Percentiles rank a stretch among this genome's conserved stretches.
Evolutionary conservation across 2,329 filamentous ascomycete genomes (phyloP).

Genomic region (Macrophomina phaseolina): DNA sequence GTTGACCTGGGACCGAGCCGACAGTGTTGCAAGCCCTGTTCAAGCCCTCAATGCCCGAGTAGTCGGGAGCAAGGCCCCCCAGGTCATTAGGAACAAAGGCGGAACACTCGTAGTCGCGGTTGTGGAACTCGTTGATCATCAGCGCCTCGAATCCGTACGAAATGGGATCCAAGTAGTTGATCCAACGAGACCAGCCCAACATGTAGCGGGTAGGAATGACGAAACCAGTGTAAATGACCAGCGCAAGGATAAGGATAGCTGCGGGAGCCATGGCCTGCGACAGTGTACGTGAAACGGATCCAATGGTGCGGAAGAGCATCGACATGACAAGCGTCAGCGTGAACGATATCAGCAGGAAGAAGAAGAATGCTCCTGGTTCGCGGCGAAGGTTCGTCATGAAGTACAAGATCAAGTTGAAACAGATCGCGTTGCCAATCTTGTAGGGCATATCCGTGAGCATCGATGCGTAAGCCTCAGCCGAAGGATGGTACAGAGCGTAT

Average conservation of each 20-base stretch:
- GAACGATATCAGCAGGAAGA: slow-evolving; percentile 52
- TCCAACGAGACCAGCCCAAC: slow-evolving; percentile 79
- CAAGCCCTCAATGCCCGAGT: slow-evolving; percentile 32
- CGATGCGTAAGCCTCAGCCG: slow-evolving; percentile 79
- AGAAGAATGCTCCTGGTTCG: slow-evolving; percentile 55
- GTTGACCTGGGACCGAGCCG: slow-evolving; percentile 38
- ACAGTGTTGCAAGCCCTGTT: slow-evolving; percentile 40
- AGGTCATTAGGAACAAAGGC: slow-evolving; percentile 45
- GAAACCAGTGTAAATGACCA: slow-evolving; percentile 67
- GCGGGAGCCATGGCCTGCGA: slow-evolving; percentile 60
- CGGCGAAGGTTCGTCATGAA: slow-evolving; percentile 56
- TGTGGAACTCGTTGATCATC: slow-evolving; percentile 78
- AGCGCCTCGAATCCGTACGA: slow-evolving; percentile 78
- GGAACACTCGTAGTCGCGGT: slow-evolving; percentile 60
- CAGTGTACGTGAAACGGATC: slow-evolving; percentile 71
- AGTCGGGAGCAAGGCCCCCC: slow-evolving; percentile 33
- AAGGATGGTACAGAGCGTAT: slow-evolving; percentile 86
- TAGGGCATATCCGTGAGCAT: slow-evolving; percentile 54
- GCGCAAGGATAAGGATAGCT: slow-evolving; percentile 62
- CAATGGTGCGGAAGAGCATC: slow-evolving; percentile 53
- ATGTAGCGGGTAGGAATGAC: slow-evolving; percentile 62
- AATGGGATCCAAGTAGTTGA: slow-evolving; percentile 78
- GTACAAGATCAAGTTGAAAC: slow-evolving; percentile 56
- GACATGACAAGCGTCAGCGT: slow-evolving; percentile 52
- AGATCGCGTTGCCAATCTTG: slow-evolving; percentile 49